Conservation (phyloP, 2,329 filamentous ascomycete genomes). For the Reticulascus tulasneorum region DNA sequence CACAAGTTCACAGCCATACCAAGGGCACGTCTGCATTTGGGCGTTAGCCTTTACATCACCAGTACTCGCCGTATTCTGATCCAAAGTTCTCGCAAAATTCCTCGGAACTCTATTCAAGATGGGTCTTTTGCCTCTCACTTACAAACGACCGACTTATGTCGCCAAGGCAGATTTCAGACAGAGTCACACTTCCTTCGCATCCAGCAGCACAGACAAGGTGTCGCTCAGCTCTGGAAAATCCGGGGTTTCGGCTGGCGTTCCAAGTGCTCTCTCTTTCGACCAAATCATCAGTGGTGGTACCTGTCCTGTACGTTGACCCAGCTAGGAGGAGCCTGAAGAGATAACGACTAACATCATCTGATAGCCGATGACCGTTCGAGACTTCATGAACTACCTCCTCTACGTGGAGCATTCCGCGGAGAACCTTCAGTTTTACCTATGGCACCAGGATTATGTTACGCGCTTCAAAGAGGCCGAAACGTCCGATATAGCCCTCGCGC, state of each 20-base stretch:
- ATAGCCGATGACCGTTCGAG: constrained; percentile 71
- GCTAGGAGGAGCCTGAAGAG: neutral
- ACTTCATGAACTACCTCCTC: constrained; percentile 82
- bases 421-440: constrained; percentile 74
- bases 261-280: constrained; percentile 69
- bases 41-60: too few relatives aligned
- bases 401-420: constrained; percentile 77
- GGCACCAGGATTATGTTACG: constrained; percentile 58
- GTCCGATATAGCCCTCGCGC: constrained; percentile 52
- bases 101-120: too few relatives aligned
- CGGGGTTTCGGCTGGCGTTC: constrained; percentile 53
- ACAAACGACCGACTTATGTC: constrained; percentile 43
- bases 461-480: constrained; percentile 43
- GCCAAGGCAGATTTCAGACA: constrained; percentile 27
- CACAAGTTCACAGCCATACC: too few relatives aligned
- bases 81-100: too few relatives aligned
- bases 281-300: constrained; percentile 71
- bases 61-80: too few relatives aligned
- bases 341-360: neutral
- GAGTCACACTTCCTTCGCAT: too few relatives aligned
- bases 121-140: constrained; percentile 40
- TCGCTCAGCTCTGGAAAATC: constrained; percentile 39
- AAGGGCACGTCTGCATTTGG: too few relatives aligned
- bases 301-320: constrained; percentile 61
- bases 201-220: too few relatives aligned